phyloP scores from a whole-genome alignment of 306 rosid genomes.

The Hippophae rhamnoides region DNA sequence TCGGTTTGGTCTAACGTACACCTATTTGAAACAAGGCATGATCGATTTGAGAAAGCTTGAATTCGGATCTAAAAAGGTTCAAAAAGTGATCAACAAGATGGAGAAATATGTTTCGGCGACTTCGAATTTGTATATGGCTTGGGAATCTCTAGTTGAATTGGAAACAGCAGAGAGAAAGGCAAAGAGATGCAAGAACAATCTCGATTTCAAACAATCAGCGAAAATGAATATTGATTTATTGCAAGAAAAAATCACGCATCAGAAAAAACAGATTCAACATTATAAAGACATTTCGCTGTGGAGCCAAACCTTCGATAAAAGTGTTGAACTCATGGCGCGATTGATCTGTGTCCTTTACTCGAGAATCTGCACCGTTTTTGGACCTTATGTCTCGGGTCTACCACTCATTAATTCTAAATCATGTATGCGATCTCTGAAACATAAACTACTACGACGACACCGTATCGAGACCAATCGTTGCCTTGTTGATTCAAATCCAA shows the following conservation, averaged over 20 bases:
- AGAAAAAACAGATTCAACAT: conserved; percentile 31
- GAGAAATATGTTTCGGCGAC: conserved; percentile 37
- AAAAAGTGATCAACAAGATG: conserved; percentile 25
- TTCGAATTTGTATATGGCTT: conserved; percentile 22
- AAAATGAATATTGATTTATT: conserved; percentile 31
- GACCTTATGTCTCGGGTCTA: conserved; percentile 19
- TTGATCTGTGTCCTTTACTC: conserved; percentile 36
- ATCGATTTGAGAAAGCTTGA: conserved; percentile 19
- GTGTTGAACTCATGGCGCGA: conserved; percentile 41
- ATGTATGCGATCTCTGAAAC: background rate
- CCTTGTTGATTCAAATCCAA: conserved; percentile 20
- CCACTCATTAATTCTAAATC: background rate
- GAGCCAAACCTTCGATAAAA: conserved; percentile 43
- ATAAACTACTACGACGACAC: background rate
- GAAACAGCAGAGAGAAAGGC: conserved; percentile 42
- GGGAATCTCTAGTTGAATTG: conserved; percentile 37
- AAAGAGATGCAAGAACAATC: conserved; percentile 21
- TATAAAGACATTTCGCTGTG: conserved; percentile 56
- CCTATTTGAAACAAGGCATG: conserved; percentile 23
- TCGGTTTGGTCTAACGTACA: conserved; percentile 25
- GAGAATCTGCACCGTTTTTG: conserved; percentile 34
- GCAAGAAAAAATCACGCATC: conserved; percentile 16
- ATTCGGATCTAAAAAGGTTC: conserved; percentile 14
- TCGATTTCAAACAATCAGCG: conserved; percentile 9
- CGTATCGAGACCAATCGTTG: conserved; percentile 7